Evolutionary conservation across 495 filamentous ascomycete genomes (phyloP).

Genomic region (Geoglossum glabrum): DNA sequence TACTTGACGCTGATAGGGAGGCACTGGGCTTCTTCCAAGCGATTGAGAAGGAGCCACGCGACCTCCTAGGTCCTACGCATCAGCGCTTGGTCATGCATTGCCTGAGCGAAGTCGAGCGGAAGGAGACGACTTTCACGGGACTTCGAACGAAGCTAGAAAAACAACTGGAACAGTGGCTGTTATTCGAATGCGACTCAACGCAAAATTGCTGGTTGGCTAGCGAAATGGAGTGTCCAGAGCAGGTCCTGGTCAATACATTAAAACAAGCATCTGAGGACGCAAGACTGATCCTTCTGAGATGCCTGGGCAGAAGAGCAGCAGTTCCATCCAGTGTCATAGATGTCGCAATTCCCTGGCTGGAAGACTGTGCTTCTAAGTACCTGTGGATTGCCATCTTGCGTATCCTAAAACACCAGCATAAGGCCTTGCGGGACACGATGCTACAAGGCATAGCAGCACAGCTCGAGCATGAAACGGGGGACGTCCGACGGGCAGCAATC

Average conservation of each 20-base stretch:
- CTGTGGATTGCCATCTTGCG: not conserved
- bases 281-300: not conserved
- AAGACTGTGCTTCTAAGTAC: not conserved
- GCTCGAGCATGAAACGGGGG: not conserved
- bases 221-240: not conserved
- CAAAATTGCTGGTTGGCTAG: not conserved
- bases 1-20: constrained; percentile 13
- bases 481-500: not conserved
- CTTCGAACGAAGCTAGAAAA: constrained; percentile 10
- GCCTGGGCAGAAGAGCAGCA: not conserved
- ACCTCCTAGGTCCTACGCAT: constrained; percentile 21
- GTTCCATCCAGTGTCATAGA: not conserved
- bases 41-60: constrained; percentile 20
- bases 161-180: constrained; percentile 12
- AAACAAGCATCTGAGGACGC: not conserved
- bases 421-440: not conserved
- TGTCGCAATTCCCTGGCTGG: not conserved
- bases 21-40: constrained; percentile 16
- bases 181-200: constrained; percentile 12
- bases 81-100: constrained; percentile 23
- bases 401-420: not conserved
- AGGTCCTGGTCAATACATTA: not conserved
- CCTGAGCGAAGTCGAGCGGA: constrained; percentile 17
- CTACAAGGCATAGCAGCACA: not conserved
- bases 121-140: not conserved